Conservation (phyloP, 345 rosid species). For the Zanthoxylum bungeanum region DNA sequence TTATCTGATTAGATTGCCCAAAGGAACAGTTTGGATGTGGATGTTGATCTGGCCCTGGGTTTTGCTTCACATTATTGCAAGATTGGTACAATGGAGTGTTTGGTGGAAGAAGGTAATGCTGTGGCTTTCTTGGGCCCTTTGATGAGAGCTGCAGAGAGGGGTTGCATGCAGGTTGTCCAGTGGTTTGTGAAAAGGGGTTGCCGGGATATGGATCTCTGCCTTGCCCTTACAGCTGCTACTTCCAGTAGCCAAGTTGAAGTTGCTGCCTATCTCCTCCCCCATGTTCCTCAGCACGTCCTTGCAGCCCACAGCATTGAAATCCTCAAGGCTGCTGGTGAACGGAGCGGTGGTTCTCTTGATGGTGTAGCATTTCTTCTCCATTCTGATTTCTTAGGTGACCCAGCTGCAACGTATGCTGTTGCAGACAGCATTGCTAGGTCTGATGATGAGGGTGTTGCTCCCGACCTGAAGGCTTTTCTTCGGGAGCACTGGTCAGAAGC, state of each 20-base stretch:
- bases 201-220: constrained; percentile 92
- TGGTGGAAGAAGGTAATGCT: constrained; percentile 96
- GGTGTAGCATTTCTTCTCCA: constrained; percentile 91
- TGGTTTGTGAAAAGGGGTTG: constrained; percentile 94
- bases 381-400: constrained; percentile 83
- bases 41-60: constrained; percentile 89
- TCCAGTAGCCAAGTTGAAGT: constrained; percentile 85
- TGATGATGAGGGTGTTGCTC: constrained; percentile 71
- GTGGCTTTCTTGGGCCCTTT: constrained; percentile 88
- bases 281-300: constrained; percentile 82
- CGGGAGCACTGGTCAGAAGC: constrained; percentile 88
- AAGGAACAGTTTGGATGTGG: constrained; percentile 96
- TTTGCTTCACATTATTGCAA: constrained; percentile 94
- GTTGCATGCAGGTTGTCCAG: constrained; percentile 89
- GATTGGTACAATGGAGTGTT: constrained; percentile 93
- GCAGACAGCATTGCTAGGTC: constrained; percentile 91
- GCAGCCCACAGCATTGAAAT: constrained; percentile 91
- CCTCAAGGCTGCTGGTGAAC: constrained; percentile 91
- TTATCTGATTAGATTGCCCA: constrained; percentile 70
- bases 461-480: constrained; percentile 68
- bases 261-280: constrained; percentile 87
- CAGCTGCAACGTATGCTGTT: constrained; percentile 73
- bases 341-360: constrained; percentile 84
- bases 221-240: constrained; percentile 93
- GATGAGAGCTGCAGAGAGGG: constrained; percentile 97